Evolutionary conservation across 129 eudicot species (phyloP), one percentile per base, ranked within the genome.

Genomic region (Tagetes erecta): DNA sequence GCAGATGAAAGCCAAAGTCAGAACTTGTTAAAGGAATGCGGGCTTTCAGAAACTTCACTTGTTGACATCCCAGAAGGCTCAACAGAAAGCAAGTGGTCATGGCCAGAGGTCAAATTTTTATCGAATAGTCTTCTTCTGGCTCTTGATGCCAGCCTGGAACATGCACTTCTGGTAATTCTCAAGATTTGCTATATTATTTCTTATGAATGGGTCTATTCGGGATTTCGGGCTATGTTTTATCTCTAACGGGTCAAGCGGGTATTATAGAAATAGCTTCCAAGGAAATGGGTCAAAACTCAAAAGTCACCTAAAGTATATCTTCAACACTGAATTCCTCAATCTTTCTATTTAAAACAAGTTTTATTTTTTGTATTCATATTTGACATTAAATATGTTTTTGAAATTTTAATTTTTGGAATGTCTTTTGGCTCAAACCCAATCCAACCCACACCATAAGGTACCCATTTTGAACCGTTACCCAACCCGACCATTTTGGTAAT

Each of bases 91-190:
- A 74, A 51, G 46, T 93, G 98, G 98, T 87, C 98, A 9, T 94
- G 99, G 99, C 78, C 94, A 74, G 97, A 95, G 56, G 92, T 95
- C n/a, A 95, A 91, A 57, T 64, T 44, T 58, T 87, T 95, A 60
- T 84, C 99, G 49, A 85, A 84, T 51, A 84, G 92, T 80, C 92
- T 91, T 52, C 85, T 91, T 69, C 75, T 86, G 87, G 99, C 99
- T 72, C 97, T 95, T 74, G 99, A 91, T 87, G 99, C 97, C 73
- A 95, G 96, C 84, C 85, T 95, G 78, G 99, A 95, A 78, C 99
- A 95, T 78, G 96, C 99, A 69, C 97, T 95, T 68, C 58, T 95
- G 92, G 99, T 91, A 88, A 64, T 53, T 57, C 73, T 57, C 45
- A 13, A 70, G 64, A 38, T 63, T 65, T 62, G 64, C 58, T 34